A percentile compares a stretch with the other conserved stretches of the same genome.
phyloP scores from a whole-genome alignment of 2,329 filamentous ascomycete species.

The Fonsecaea monophora region DNA sequence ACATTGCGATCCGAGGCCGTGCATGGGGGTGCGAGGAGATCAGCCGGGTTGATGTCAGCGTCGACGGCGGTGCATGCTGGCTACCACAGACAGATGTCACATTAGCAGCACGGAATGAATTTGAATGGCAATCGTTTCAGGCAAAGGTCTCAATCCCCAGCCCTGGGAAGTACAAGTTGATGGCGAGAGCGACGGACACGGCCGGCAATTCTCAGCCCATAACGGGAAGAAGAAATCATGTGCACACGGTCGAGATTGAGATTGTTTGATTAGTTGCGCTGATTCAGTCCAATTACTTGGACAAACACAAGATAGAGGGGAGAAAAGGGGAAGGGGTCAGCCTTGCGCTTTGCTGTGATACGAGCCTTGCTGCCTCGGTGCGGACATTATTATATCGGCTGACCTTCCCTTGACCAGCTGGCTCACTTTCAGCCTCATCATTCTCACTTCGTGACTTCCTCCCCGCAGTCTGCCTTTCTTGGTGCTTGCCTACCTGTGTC shows the following conservation, averaged over 20 bases:
- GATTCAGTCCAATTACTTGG: not conserved
- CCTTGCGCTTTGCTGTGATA: not conserved
- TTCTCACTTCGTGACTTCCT: not conserved
- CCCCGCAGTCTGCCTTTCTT: not conserved
- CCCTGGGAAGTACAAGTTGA: constrained; percentile 27
- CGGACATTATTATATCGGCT: not conserved
- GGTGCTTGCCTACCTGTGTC: not conserved
- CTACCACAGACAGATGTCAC: constrained; percentile 9
- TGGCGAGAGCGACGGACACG: constrained; percentile 30
- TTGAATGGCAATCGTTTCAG: constrained; percentile 36
- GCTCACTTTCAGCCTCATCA: not conserved
- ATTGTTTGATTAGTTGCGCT: not conserved
- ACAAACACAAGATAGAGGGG: not conserved
- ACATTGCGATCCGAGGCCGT: constrained; percentile 29
- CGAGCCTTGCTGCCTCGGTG: not conserved
- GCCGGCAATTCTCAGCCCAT: constrained; percentile 29
- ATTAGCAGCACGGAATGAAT: constrained; percentile 22
- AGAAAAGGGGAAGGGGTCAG: not conserved
- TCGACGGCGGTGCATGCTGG: constrained; percentile 27
- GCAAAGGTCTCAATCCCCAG: constrained; percentile 15
- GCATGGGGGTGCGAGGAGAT: constrained; percentile 36
- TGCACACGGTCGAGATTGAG: constrained; percentile 32
- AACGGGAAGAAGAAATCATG: constrained; percentile 35
- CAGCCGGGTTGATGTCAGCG: constrained; percentile 30
- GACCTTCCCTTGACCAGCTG: not conserved